phyloP scores from a whole-genome alignment of 768 basidiomycete species.

The Asterophora parasitica region DNA sequence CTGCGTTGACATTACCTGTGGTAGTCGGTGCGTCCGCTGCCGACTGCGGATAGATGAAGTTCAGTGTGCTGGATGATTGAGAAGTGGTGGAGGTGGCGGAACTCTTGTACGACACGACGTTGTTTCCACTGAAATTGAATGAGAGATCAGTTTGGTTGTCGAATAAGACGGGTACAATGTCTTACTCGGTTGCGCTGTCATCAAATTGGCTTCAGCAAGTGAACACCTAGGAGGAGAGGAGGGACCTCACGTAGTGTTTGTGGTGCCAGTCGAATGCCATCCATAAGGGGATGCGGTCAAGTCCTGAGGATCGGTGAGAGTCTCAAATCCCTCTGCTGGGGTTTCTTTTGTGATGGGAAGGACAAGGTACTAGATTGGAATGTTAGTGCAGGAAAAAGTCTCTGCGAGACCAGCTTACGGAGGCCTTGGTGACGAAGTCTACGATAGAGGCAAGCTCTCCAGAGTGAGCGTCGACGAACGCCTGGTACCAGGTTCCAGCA shows the following conservation, averaged over 20 bases:
- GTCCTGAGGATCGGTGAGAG: conserved; percentile 44
- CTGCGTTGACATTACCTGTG: conserved; percentile 44
- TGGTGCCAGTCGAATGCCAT: conserved; percentile 26
- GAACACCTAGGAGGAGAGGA: not conserved
- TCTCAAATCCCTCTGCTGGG: conserved; percentile 39
- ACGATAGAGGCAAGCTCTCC: conserved; percentile 45
- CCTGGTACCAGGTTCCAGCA: conserved; percentile 47
- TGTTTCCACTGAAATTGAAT: conserved; percentile 26
- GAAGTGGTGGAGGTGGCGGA: conserved; percentile 28
- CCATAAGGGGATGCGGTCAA: conserved; percentile 42
- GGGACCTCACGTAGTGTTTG: conserved; percentile 22
- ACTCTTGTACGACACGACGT: conserved; percentile 29
- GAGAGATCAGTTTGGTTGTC: not conserved
- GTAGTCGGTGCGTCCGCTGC: conserved; percentile 23
- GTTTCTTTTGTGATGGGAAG: conserved; percentile 44
- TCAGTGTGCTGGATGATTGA: conserved; percentile 30
- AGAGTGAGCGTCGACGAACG: conserved; percentile 53
- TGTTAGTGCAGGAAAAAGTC: conserved; percentile 13
- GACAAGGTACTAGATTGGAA: conserved; percentile 34
- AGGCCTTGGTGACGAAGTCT: conserved; percentile 45
- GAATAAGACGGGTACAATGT: too few species aligned
- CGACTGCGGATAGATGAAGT: conserved; percentile 36
- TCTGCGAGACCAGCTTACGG: conserved; percentile 28
- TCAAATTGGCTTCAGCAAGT: conserved; percentile 1
- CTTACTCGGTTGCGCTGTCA: conserved; percentile 5